Evolutionary conservation across 352 stramenopile species (phyloP).

Genomic region (Pilasporangium apinafurcum): DNA sequence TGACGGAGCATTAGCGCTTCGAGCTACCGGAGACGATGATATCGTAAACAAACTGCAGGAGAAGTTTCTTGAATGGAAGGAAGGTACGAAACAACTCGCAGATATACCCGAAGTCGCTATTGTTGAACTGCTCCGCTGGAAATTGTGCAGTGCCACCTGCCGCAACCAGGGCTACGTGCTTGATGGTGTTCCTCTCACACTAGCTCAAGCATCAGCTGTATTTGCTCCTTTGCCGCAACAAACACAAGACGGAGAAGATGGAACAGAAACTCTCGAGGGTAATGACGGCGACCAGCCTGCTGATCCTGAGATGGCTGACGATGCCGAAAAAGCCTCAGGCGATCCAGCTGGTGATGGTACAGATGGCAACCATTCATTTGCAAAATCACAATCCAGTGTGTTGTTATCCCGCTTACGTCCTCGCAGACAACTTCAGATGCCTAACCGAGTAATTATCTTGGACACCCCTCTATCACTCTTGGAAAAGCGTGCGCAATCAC

Average conservation of each 20-base stretch:
- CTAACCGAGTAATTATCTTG: conserved; percentile 71
- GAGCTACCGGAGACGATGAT: conserved; percentile 7
- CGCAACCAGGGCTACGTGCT: conserved; percentile 84
- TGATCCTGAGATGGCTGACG: conserved; percentile 6
- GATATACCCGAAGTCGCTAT: conserved; percentile 30
- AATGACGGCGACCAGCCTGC: conserved; percentile 6
- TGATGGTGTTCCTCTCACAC: conserved; percentile 48
- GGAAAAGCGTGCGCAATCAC: conserved; percentile 41
- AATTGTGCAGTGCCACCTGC: conserved; percentile 42
- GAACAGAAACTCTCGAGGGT: conserved; percentile 6
- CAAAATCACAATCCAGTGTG: conserved; percentile 28
- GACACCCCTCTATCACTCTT: conserved; percentile 38
- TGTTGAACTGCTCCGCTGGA: conserved; percentile 58
- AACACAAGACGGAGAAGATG: conserved; percentile 3
- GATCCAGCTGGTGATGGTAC: conserved; percentile 9
- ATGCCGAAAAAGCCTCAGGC: conserved; percentile 6
- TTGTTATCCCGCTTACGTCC: conserved; percentile 38
- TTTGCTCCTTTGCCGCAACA: conserved; percentile 17
- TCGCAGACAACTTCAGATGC: conserved; percentile 24
- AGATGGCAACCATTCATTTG: conserved; percentile 4
- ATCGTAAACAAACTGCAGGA: conserved; percentile 37
- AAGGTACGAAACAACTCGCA: conserved; percentile 7
- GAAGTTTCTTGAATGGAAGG: conserved; percentile 23
- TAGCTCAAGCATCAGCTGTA: conserved; percentile 36
- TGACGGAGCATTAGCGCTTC: not conserved